phyloP scores from a whole-genome alignment of 2,329 filamentous ascomycete species.

The Alternaria conjuncta region DNA sequence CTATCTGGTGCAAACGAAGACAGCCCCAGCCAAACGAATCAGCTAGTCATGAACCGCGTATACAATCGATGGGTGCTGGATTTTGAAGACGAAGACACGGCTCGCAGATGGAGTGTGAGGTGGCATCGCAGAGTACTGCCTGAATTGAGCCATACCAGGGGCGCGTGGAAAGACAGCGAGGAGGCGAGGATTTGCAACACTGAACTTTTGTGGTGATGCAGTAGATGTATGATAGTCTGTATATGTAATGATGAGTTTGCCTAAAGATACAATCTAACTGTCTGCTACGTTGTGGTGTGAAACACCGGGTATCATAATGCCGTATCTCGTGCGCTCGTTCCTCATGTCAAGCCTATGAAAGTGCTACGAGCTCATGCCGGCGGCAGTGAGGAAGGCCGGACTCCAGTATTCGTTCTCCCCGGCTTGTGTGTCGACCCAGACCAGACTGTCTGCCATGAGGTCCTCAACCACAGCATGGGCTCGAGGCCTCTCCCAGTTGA shows the following conservation, averaged over 20 bases:
- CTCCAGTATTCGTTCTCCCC: conserved; percentile 95
- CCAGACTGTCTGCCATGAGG: conserved; percentile 82
- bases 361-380: not conserved
- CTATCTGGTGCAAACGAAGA: conserved; percentile 18
- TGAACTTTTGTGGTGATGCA: conserved; percentile 57
- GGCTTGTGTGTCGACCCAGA: conserved; percentile 91
- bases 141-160: conserved; percentile 12
- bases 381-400: conserved; percentile 70
- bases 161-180: conserved; percentile 38
- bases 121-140: conserved; percentile 61
- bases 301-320: conserved; percentile 23
- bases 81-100: conserved; percentile 62
- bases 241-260: not conserved
- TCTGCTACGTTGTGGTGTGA: not conserved
- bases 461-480: conserved; percentile 92
- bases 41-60: conserved; percentile 43
- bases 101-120: conserved; percentile 57
- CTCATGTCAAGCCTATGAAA: not conserved
- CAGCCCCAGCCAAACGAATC: conserved; percentile 22
- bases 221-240: not conserved
- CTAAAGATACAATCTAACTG: not conserved
- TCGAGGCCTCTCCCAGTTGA: conserved; percentile 83
- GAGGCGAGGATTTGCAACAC: conserved; percentile 53
- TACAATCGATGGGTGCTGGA: conserved; percentile 61
- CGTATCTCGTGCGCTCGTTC: not conserved